These are phyloP conservation scores for Pichia membranifaciens DNA, from an alignment of 805 yeast species.

Conservation along the genomic window DNA sequence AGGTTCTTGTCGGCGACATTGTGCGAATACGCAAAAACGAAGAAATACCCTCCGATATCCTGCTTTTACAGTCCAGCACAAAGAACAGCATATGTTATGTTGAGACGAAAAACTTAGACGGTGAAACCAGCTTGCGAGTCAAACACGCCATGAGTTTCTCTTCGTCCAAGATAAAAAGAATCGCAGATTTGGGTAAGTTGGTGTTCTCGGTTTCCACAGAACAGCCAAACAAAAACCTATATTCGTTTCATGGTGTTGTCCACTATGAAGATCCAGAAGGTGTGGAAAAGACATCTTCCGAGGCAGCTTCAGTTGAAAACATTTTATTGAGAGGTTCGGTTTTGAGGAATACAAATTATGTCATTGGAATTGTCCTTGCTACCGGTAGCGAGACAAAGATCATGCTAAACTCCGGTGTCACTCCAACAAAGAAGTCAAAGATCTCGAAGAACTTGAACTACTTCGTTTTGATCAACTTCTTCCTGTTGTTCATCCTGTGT, in stretches of 20 bases:
- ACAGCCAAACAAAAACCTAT: constrained; percentile 61
- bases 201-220: constrained; percentile 64
- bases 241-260: constrained; percentile 58
- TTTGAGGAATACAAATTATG: constrained; percentile 73
- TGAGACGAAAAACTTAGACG: constrained; percentile 67
- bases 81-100: constrained; percentile 60
- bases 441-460: constrained; percentile 61
- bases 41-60: constrained; percentile 73
- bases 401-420: constrained; percentile 70
- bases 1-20: constrained; percentile 66
- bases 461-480: constrained; percentile 59
- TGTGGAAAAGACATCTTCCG: constrained; percentile 32
- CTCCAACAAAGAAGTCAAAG: constrained; percentile 67
- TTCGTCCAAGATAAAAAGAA: constrained; percentile 40
- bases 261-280: constrained; percentile 27
- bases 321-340: constrained; percentile 67
- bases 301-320: constrained; percentile 58
- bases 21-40: constrained; percentile 66
- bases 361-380: constrained; percentile 64
- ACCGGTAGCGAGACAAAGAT: constrained; percentile 75
- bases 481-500: constrained; percentile 56
- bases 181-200: constrained; percentile 53
- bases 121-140: constrained; percentile 69
- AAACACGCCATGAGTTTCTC: constrained; percentile 53
- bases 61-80: constrained; percentile 61